phyloP scores from a whole-genome alignment of 352 stramenopile species.

The Poterioochromonas sp. region DNA sequence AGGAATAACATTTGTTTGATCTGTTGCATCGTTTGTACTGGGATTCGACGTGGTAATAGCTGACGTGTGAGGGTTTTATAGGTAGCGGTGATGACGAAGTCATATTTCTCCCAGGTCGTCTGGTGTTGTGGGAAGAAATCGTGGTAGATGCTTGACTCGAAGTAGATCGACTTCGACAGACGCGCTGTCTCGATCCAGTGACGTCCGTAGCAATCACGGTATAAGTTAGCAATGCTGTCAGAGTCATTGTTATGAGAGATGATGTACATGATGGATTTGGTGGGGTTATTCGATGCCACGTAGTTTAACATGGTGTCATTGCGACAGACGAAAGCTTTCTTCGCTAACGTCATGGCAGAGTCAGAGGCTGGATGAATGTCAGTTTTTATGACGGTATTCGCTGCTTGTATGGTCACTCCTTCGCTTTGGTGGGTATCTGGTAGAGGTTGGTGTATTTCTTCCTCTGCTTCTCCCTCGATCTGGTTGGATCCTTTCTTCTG shows the following conservation, averaged over 20 bases:
- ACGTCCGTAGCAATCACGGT: neutral
- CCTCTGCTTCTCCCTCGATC: too few species aligned
- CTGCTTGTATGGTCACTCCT: too few species aligned
- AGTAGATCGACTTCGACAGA: neutral
- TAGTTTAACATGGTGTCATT: too few species aligned
- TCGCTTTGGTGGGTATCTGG: too few species aligned
- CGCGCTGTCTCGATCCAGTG: neutral
- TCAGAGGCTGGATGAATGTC: too few species aligned
- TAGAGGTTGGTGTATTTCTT: too few species aligned
- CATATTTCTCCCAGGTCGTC: neutral
- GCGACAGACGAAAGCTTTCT: too few species aligned
- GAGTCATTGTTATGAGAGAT: constrained; percentile 1
- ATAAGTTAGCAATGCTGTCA: neutral
- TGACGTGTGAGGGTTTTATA: neutral
- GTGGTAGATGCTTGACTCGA: neutral
- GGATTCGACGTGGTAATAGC: neutral
- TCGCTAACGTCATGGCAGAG: too few species aligned
- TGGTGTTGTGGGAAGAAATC: neutral
- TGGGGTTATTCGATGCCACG: too few species aligned
- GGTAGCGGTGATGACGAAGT: neutral
- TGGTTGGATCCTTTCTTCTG: too few species aligned
- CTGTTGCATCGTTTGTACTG: neutral
- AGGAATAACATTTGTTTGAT: neutral
- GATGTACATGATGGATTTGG: neutral
- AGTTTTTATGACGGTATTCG: too few species aligned